phyloP scores from a whole-genome alignment of 179 eudicot genomes.

The Sideroxylon spinosum region DNA sequence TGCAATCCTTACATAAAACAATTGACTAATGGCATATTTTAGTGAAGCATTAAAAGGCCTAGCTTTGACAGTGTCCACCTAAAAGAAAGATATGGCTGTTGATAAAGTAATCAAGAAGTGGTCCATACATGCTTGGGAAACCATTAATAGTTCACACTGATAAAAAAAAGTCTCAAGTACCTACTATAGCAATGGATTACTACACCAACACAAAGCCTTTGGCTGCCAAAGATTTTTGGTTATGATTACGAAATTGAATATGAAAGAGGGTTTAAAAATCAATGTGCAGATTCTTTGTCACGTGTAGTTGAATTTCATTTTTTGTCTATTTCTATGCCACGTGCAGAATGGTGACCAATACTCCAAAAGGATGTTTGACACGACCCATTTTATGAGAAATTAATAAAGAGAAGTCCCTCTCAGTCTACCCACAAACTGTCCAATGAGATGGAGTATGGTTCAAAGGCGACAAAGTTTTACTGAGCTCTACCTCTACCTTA shows the following conservation, averaged over 20 bases:
- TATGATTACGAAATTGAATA: slow-evolving; percentile 2
- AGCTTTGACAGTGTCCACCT: slow-evolving; percentile 10
- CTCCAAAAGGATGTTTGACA: slow-evolving; percentile 5
- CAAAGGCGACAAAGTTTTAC: neutral
- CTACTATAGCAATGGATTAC: slow-evolving; percentile 10
- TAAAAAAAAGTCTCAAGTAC: slow-evolving; percentile 6
- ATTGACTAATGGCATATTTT: too few species aligned
- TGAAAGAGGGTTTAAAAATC: neutral
- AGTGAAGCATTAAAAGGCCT: neutral
- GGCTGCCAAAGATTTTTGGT: slow-evolving; percentile 5
- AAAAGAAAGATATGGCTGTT: neutral
- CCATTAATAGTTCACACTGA: slow-evolving; percentile 11
- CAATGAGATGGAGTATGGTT: neutral
- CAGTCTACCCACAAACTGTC: too few species aligned
- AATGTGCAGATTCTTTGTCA: slow-evolving; percentile 14
- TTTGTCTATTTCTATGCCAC: neutral
- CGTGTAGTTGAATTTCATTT: slow-evolving; percentile 3
- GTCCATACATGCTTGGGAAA: slow-evolving; percentile 5
- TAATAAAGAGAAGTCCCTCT: too few species aligned
- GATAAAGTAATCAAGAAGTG: slow-evolving; percentile 4
- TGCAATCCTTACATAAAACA: too few species aligned
- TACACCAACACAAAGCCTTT: slow-evolving; percentile 12
- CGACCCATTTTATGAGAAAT: neutral
- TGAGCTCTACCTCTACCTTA: neutral
- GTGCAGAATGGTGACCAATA: slow-evolving; percentile 9